phyloP scores from a whole-genome alignment of 805 yeast species.

The Saturnispora mendoncae region DNA sequence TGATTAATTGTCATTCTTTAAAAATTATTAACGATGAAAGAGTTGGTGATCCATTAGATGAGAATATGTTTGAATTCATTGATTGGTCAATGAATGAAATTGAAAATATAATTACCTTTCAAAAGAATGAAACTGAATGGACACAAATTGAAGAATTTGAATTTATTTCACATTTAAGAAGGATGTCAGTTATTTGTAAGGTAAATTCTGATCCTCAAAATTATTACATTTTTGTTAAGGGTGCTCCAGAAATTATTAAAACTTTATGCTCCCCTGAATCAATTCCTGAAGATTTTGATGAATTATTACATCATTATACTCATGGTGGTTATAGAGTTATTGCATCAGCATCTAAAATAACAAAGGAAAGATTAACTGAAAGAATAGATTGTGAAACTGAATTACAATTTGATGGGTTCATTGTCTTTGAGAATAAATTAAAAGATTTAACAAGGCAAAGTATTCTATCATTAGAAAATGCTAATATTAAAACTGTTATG shows the following conservation, averaged over 20 bases:
- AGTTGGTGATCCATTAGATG: conserved; percentile 90
- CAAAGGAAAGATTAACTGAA: conserved; percentile 26
- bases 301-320: conserved; percentile 72
- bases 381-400: conserved; percentile 65
- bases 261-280: conserved; percentile 65
- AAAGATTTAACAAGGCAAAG: conserved; percentile 61
- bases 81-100: conserved; percentile 71
- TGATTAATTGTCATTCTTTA: conserved; percentile 84
- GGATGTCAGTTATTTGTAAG: conserved; percentile 76
- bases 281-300: conserved; percentile 67
- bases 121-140: conserved; percentile 19
- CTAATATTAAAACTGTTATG: conserved; percentile 80
- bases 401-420: conserved; percentile 75
- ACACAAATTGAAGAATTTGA: conserved; percentile 54
- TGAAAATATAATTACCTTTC: conserved; percentile 30
- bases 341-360: conserved; percentile 68
- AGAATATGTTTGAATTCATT: conserved; percentile 88
- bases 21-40: conserved; percentile 68
- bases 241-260: conserved; percentile 92
- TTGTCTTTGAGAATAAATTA: conserved; percentile 85
- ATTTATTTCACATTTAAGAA: conserved; percentile 71
- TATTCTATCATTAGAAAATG: conserved; percentile 48
- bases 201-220: conserved; percentile 17
- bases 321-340: conserved; percentile 93
- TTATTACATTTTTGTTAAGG: conserved; percentile 64